A percentile compares a stretch with the other conserved stretches of the same genome.
Evolutionary conservation across 2,329 filamentous ascomycete species (phyloP).

Genomic region (Septoria linicola): DNA sequence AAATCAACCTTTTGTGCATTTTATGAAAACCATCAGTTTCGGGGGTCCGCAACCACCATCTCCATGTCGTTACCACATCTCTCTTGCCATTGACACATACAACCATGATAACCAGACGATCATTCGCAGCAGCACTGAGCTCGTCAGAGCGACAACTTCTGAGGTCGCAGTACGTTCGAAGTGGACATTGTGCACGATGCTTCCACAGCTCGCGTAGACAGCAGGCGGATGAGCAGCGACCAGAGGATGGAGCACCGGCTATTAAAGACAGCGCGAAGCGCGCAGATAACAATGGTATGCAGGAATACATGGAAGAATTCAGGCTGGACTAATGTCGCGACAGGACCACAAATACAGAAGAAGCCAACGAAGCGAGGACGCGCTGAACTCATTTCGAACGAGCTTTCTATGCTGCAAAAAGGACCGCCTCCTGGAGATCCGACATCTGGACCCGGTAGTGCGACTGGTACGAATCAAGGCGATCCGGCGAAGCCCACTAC

Average conservation of each 20-base stretch:
- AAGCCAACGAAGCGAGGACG: conserved; percentile 16
- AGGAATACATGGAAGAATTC: background rate
- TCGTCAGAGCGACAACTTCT: conserved; percentile 25
- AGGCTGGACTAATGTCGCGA: background rate
- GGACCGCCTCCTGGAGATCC: conserved; percentile 25
- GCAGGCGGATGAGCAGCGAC: conserved; percentile 7
- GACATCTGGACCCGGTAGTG: conserved; percentile 17
- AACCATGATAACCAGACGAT: conserved; percentile 21
- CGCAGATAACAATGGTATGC: conserved; percentile 7
- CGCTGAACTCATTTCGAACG: conserved; percentile 29
- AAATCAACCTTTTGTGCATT: too few relatives aligned
- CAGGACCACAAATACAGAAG: conserved; percentile 14
- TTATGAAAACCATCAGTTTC: background rate
- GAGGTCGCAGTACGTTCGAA: conserved; percentile 15
- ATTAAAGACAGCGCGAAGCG: conserved; percentile 11
- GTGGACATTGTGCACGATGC: conserved; percentile 27
- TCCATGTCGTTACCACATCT: background rate
- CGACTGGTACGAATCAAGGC: conserved; percentile 18
- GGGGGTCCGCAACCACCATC: conserved; percentile 1
- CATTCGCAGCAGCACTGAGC: conserved; percentile 20
- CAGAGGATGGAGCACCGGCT: conserved; percentile 16
- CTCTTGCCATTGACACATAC: conserved; percentile 1
- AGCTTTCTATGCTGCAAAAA: conserved; percentile 29
- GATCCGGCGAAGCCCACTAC: conserved; percentile 17
- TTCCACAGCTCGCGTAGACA: conserved; percentile 25